Evolutionary conservation across 495 filamentous ascomycete species (phyloP), one percentile per base, ranked within the genome.

Genomic region (Antarctomyces pellizariae): DNA sequence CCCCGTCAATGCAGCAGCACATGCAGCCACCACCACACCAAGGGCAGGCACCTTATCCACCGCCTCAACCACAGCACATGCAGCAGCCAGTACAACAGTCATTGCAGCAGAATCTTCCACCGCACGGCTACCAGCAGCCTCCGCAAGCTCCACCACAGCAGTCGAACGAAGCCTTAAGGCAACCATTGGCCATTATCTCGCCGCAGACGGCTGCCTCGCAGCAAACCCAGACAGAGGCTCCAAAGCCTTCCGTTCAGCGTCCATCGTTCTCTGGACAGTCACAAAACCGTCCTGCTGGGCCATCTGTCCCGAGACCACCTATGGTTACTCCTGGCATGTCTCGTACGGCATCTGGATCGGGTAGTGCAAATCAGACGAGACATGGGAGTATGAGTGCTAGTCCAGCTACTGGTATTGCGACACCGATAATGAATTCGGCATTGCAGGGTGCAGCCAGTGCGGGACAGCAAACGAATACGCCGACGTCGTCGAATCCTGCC

Each of bases 281-380:
- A 2, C 36, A 35, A 13, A 37, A 12, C 30, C 30, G 38, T 15
- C 25, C 37, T 7, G 35, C 23, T 25, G 16, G 24, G 11, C 7
- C 25, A 13, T 33, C 36, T 7, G 31, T 44, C 13, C 31, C 41
- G 11, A 20, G 41, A 19, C 41, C 38, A 4, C 41, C 41, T 31
- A 44, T 44, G 33, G 36, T 25, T 22, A 26, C 29, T 13, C 29
- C 31, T 21, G 31, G 36, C 17, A 33, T 37, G 23, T 31, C 10
- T 12, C 26, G 34, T 11, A 36, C 31, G 8, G 36, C 35, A 16
- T 3, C 25, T 5, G 17, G 28, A 24, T 16, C 18, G 8, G 24
- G 12, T 9, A 35, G 31, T 23, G 34, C 11, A 18, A 22, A 30
- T 4, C 29, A 19, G 11, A 36, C 39, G 20, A 33, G 29, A 15